Evolutionary conservation across 2,329 filamentous ascomycete species (phyloP).

Genomic region (Hypoxylon rubiginosum): DNA sequence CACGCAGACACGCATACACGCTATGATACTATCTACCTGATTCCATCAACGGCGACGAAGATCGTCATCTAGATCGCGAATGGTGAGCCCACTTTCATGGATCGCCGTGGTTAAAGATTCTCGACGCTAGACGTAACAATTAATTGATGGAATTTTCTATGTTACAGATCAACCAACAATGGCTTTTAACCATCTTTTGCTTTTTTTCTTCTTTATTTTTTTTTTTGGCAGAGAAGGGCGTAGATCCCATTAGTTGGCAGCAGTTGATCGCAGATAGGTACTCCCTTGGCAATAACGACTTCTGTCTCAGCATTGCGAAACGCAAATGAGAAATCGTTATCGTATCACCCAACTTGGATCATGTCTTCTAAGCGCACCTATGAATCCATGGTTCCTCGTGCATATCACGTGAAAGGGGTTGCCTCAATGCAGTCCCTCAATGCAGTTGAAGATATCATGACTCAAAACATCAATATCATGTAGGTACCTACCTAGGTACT

Average conservation of each 20-base stretch:
- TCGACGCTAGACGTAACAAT: conserved; percentile 5
- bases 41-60: conserved; percentile 30
- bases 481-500: background rate
- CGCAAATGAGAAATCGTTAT: background rate
- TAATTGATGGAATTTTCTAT: background rate
- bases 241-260: background rate
- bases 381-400: conserved; percentile 5
- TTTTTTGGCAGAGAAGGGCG: background rate
- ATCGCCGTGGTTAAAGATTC: conserved; percentile 1
- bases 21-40: conserved; percentile 15
- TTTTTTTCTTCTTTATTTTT: background rate
- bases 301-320: conserved; percentile 1
- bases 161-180: background rate
- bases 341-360: background rate
- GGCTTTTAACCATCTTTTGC: background rate
- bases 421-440: conserved; percentile 4
- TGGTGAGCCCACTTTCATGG: conserved; percentile 22
- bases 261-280: background rate
- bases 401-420: conserved; percentile 25
- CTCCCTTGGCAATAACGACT: conserved; percentile 3
- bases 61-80: conserved; percentile 36
- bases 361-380: conserved; percentile 1
- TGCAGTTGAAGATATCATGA: conserved; percentile 18
- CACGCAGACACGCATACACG: background rate
- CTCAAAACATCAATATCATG: conserved; percentile 17